Base-by-base conservation (phyloP, 2,329 filamentous ascomycete species). In the Botryotinia narcissicola region DNA sequence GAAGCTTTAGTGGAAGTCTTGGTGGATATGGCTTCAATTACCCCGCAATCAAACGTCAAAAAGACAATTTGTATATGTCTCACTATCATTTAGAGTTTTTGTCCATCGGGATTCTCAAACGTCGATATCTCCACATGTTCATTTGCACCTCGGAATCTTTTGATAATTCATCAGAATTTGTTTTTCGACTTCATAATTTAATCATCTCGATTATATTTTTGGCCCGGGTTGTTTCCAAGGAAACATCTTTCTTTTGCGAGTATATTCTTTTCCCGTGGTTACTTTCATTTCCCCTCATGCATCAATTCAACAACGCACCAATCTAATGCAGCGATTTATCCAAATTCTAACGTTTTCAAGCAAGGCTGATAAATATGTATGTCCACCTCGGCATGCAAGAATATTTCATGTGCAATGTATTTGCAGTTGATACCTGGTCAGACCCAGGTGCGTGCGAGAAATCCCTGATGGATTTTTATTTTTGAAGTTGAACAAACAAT, bases 321-420 rank as follows among this genome's bases (percentile, higher is more conserved):
- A 66, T 66, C 44, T 29, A 18, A 46, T 64, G 40, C n/a, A 22
- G 29, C 40, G 42, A 44, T 44, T 64, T 32, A n/a, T 64, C 42
- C 29, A 64, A 51, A n/a, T 8, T 29, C 42, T 35, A n/a, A 37
- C 63, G n/a, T 51, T 51, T 67, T 40, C 63, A 54, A 57, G 46
- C 32, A 51, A 67, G 63, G 63, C 44, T 37, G 63, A 54, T 54
- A 25, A 37, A 16, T 35, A 54, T 51, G 48, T 7, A 35, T 37
- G 8, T 51, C 44, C 63, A 40, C 63, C 46, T 67, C 63, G 63
- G 63, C 32, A 37, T 67, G 14, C 63, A 37, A 37, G 32, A 51
- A 66, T 37, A 51, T n/a, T 48, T 51, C 63, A 66, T 51, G 63
- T 66, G 63, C 63, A 66, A 37, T 12, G n/a, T 20, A 22, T 32